phyloP scores from a whole-genome alignment of 2,329 filamentous ascomycete species.

The Aspergillus pseudoglaucus region DNA sequence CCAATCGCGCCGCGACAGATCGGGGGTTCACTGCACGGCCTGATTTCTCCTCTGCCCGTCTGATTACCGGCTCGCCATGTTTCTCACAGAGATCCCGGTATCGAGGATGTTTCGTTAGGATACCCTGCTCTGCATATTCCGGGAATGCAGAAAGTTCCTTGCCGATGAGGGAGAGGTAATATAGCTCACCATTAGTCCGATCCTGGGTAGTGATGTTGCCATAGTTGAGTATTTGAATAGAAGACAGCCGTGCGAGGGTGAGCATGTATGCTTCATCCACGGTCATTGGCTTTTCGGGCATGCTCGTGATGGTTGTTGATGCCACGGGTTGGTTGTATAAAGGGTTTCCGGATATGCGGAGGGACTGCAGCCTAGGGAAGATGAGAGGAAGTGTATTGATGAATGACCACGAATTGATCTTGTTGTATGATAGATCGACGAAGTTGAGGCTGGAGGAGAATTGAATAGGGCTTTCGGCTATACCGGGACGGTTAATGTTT shows the following conservation, averaged over 20 bases:
- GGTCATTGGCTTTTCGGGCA: slow-evolving; percentile 34
- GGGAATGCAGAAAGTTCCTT: slow-evolving; percentile 56
- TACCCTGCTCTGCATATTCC: slow-evolving; percentile 40
- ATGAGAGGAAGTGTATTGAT: slow-evolving; percentile 60
- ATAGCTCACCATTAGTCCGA: slow-evolving; percentile 81
- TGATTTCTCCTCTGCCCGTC: slow-evolving; percentile 35
- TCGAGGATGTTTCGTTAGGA: slow-evolving; percentile 61
- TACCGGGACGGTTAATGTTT: slow-evolving; percentile 30
- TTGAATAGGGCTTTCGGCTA: slow-evolving; percentile 33
- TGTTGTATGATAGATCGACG: slow-evolving; percentile 69
- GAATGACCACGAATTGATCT: slow-evolving; percentile 63
- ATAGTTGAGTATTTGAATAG: slow-evolving; percentile 56
- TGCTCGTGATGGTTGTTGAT: slow-evolving; percentile 32
- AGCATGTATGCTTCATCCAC: slow-evolving; percentile 86
- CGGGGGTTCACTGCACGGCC: slow-evolving; percentile 55
- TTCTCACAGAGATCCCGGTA: slow-evolving; percentile 67
- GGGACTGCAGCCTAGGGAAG: slow-evolving; percentile 66
- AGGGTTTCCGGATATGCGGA: slow-evolving; percentile 82
- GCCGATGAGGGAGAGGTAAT: slow-evolving; percentile 80
- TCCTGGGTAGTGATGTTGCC: slow-evolving; percentile 63
- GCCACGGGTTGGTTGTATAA: slow-evolving; percentile 55
- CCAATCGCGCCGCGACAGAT: slow-evolving; percentile 73
- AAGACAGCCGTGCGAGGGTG: slow-evolving; percentile 66
- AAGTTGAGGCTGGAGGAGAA: slow-evolving; percentile 55
- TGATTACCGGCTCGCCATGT: slow-evolving; percentile 65